Conservation (phyloP, 805 yeast genomes). For the Yamadazyma phyllophila region DNA sequence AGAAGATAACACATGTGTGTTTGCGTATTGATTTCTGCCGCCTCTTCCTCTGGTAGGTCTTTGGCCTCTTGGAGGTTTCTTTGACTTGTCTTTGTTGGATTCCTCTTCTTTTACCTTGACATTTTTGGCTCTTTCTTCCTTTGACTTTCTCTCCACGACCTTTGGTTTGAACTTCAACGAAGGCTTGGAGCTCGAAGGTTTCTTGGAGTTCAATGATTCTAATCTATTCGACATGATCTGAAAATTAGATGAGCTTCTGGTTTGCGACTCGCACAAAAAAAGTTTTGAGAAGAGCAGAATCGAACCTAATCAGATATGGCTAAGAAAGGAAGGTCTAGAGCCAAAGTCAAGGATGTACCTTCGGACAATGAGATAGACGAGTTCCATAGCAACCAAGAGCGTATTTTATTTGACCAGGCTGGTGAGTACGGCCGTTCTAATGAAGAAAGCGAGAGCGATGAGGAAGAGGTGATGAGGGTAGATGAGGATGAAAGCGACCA, state of each 20-base stretch:
- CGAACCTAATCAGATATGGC: too few species aligned
- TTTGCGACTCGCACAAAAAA: constrained; percentile 3
- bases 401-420: constrained; percentile 55
- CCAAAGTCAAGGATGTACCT: constrained; percentile 19
- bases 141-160: constrained; percentile 76
- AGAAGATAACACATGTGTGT: constrained; percentile 64
- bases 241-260: constrained; percentile 3
- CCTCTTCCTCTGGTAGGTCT: constrained; percentile 34
- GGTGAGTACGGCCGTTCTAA: constrained; percentile 37
- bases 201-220: constrained; percentile 38
- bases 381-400: constrained; percentile 59
- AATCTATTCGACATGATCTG: constrained; percentile 38
- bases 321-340: too few species aligned
- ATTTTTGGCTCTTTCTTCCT: constrained; percentile 82
- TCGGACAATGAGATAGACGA: constrained; percentile 69
- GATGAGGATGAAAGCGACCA: constrained; percentile 38
- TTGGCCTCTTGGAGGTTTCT: constrained; percentile 25
- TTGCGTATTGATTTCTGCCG: constrained; percentile 35
- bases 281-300: neutral
- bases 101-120: constrained; percentile 36
- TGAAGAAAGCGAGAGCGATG: constrained; percentile 27
- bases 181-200: constrained; percentile 39
- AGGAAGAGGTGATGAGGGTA: constrained; percentile 48
- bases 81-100: constrained; percentile 13
- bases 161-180: constrained; percentile 81